Evolutionary conservation across 164 flowering plant species (phyloP), one percentile per base, ranked within the genome.

Genomic region (Nymphaea thermarum): DNA sequence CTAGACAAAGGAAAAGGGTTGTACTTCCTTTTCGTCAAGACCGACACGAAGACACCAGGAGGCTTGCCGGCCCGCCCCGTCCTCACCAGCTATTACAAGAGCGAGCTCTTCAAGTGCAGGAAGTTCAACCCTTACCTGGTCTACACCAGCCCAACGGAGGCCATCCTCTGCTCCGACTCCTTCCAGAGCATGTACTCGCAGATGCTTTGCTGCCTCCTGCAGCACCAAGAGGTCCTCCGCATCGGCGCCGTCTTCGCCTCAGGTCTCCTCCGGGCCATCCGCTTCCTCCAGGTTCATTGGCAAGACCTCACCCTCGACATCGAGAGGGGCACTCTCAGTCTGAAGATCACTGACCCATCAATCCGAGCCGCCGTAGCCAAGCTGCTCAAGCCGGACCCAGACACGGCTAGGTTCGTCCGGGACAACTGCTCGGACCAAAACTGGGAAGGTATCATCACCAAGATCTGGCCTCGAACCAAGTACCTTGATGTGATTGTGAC

Each of bases 101-200:
- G 81, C 64, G 74, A 78, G 17, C 74, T 72, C 71, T 82, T 82
- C 78, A 74, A 70, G 77, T 67, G 62, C 72, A 72, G 78, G 11
- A 72, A 73, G 18, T 63, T 65, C 45, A 80, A 82, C 78, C 79
- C 84, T 11, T 79, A 74, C 71, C 72, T 64, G 59, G 80, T 72
- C 63, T 72, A 68, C 71, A 82, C 85, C 43, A 82, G 82, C 78
- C 81, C 85, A n/a, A 76, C 65, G 67, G 85, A 82, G 64, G 68
- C 81, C 66, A 76, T 82, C 43, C 81, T 77, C 43, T 82, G 85
- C 66, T 61, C 77, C 3, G 85, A 82, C 69, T 74, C 80, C 0
- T 80, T 77, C 75, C 82, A 81, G 43, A 75, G 81, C 82, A 81
- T 81, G 82, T 81, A 81, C 71, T 17, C 81, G 67, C 84, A 79